Conservation (phyloP, 2,329 filamentous ascomycete genomes). For the Coleophoma eucalyptorum region DNA sequence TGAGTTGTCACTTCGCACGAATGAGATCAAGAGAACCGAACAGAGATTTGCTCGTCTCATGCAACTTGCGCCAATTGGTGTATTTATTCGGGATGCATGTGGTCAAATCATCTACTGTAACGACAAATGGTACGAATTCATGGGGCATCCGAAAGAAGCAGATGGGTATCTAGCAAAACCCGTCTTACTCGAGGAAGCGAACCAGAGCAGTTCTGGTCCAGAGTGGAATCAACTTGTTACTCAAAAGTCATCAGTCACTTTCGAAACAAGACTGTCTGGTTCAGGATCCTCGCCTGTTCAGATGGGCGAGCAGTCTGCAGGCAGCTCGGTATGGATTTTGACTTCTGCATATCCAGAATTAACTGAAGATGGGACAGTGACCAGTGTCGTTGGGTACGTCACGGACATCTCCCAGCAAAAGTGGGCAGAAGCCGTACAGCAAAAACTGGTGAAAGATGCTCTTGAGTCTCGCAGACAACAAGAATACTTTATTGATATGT, state of each 20-base stretch:
- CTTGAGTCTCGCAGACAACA: not conserved
- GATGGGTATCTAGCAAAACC: not conserved
- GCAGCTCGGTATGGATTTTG: not conserved
- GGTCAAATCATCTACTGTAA: not conserved
- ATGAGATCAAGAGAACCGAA: not conserved
- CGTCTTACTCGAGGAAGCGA: not conserved
- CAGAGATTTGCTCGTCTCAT: not conserved
- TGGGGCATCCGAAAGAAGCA: not conserved
- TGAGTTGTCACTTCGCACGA: not conserved
- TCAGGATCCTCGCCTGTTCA: not conserved
- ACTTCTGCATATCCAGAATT: not conserved
- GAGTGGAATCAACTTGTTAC: not conserved
- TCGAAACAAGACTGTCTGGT: not conserved
- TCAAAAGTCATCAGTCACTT: not conserved
- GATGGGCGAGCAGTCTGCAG: not conserved
- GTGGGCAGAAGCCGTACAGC: not conserved
- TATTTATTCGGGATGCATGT: not conserved
- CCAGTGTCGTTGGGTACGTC: not conserved
- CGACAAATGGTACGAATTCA: not conserved
- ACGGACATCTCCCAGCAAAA: not conserved
- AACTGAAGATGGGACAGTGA: not conserved
- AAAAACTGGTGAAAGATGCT: not conserved
- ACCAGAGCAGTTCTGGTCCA: not conserved
- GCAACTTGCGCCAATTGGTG: not conserved
- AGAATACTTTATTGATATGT: conserved; percentile 1